A percentile compares a stretch with the other conserved stretches of the same genome.
Conservation (phyloP, 1,284 basidiomycete species). For the Heterobasidion parviporum region DNA sequence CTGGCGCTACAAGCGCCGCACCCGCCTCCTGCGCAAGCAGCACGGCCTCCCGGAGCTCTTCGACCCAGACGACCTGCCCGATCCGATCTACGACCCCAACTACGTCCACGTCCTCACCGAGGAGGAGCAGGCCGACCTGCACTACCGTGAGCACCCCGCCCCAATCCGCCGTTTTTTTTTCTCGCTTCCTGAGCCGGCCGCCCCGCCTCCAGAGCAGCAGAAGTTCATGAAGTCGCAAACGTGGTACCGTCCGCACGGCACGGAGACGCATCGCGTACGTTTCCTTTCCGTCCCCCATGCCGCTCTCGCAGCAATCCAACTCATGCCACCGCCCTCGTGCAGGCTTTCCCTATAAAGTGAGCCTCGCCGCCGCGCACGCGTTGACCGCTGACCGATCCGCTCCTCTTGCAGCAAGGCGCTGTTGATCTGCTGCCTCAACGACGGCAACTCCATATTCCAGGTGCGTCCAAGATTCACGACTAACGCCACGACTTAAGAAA, state of each 20-base stretch:
- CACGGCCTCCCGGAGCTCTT: slow-evolving; percentile 60
- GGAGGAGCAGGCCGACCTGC: slow-evolving; percentile 60
- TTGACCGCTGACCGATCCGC: slow-evolving; percentile 2
- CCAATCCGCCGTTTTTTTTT: neutral
- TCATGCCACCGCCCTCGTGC: slow-evolving; percentile 7
- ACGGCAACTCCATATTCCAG: slow-evolving; percentile 80
- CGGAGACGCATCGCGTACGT: slow-evolving; percentile 69
- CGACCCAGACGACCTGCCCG: slow-evolving; percentile 72
- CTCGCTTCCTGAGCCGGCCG: neutral
- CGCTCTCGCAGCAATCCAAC: neutral
- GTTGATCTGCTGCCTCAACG: slow-evolving; percentile 61
- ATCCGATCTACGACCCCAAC: slow-evolving; percentile 65
- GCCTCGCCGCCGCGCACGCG: slow-evolving; percentile 15
- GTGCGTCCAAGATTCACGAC: slow-evolving; percentile 16
- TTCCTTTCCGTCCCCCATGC: slow-evolving; percentile 1
- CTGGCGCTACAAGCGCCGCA: slow-evolving; percentile 61
- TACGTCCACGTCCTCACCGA: slow-evolving; percentile 71
- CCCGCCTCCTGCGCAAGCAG: slow-evolving; percentile 45
- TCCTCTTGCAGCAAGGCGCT: slow-evolving; percentile 39
- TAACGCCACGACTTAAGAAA: neutral
- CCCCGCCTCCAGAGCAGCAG: slow-evolving; percentile 44
- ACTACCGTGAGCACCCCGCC: slow-evolving; percentile 43
- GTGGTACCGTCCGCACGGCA: slow-evolving; percentile 86
- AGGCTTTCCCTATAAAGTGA: slow-evolving; percentile 77
- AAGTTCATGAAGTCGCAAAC: slow-evolving; percentile 67